These are phyloP conservation scores for Flaveria linearis DNA, from an alignment of 129 eudicot species.

Conservation along the genomic window DNA sequence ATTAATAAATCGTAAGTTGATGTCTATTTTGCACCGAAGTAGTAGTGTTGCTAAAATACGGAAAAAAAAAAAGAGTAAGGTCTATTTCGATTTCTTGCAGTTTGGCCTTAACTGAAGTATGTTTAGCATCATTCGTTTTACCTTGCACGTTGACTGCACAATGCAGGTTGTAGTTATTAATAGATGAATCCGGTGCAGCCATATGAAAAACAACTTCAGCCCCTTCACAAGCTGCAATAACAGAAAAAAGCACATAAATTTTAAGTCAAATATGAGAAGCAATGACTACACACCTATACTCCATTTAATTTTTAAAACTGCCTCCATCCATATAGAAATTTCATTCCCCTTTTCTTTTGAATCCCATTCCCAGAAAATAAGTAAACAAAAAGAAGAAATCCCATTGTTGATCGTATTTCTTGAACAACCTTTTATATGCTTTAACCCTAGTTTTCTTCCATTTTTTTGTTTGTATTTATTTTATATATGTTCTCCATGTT, in stretches of 20 bases:
- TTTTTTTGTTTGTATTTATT: slow-evolving; percentile 1
- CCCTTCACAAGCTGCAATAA: slow-evolving; percentile 76
- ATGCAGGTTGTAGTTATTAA: slow-evolving; percentile 79
- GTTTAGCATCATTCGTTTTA: slow-evolving; percentile 28
- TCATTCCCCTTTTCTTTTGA: not conserved
- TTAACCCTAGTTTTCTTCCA: slow-evolving; percentile 17
- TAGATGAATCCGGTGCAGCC: slow-evolving; percentile 98
- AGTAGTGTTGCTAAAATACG: not conserved
- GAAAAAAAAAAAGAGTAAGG: not conserved
- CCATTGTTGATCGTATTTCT: not conserved
- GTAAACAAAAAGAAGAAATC: not conserved
- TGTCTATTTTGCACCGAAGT: not conserved
- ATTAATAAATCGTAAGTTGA: not conserved
- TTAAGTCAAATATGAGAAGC: slow-evolving; percentile 20
- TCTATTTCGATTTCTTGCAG: not conserved
- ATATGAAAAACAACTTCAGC: slow-evolving; percentile 94
- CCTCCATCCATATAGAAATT: not conserved
- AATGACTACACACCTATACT: slow-evolving; percentile 13
- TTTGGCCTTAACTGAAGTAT: not conserved
- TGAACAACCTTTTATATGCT: not conserved
- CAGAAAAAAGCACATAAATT: slow-evolving; percentile 1
- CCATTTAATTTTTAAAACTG: not conserved
- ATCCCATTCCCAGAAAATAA: not conserved
- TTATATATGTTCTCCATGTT: slow-evolving; percentile 19
- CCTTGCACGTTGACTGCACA: slow-evolving; percentile 85